Evolutionary conservation across 2,329 filamentous ascomycete species (phyloP), one percentile per base, ranked within the genome.

Genomic region (Bipolaris zeicola): DNA sequence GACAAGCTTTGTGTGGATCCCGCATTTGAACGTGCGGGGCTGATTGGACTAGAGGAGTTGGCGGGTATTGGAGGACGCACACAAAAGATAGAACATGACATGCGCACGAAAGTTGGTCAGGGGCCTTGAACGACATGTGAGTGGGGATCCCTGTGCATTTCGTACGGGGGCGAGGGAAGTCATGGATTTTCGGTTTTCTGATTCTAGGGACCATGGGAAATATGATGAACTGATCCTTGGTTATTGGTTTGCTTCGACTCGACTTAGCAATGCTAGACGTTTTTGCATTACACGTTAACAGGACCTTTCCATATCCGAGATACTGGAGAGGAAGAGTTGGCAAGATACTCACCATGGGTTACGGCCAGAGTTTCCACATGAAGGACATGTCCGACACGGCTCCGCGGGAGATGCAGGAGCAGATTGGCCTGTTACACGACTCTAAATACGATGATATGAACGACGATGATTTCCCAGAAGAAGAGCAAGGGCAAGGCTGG

Each of bases 381-480:
- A 38, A 53, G 10, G 50, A 43, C 44, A 57, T 47, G 55, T 58
- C 37, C 42, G 52, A 20, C n/a, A 50, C 33, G 28, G 36, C 24
- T 7, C 28, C 16, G 8, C 49, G 31, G 4, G 7, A 44, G 7
- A 18, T 41, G 18, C 67, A 70, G 26, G 65, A 69, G 55, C 58
- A 61, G 5, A 37, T 64, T n/a, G 67, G 68, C 6, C 58, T 72
- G 13, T 50, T 69, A 3, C 34, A 47, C 22, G 45, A 50, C 50
- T 58, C 57, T 10, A 55, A 55, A 16, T 11, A 55, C n/a, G 24
- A 61, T n/a, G 57, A 54, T 34, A 33, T 57, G 8, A 28, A 37
- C 11, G 51, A 50, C 28, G 6, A 53, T 14, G 42, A 52, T 5
- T 59, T 20, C 4, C 13, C 57, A 37, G 58, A 57, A 36, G 43